Evolutionary conservation across 768 basidiomycete species (phyloP), one percentile per base, ranked within the genome.

Genomic region (Serpula lacrymans): DNA sequence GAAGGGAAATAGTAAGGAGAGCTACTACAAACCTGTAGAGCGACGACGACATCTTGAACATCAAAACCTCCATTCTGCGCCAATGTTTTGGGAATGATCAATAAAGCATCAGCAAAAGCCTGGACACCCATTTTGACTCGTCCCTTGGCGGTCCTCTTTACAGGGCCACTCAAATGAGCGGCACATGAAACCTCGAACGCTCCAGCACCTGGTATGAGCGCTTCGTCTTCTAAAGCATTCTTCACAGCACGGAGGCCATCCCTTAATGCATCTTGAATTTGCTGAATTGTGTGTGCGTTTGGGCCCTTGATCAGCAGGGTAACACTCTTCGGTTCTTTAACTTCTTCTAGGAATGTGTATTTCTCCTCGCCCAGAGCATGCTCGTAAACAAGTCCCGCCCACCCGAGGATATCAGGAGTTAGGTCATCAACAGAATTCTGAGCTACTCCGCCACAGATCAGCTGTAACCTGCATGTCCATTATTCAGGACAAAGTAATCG

Each of bases 301-400:
- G 95, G 96, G 20, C 94, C 96, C 67, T 99, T 99, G 71, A 99
- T 88, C 47, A 99, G 76, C 42, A 99, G 74, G 4, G 96, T 98
- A 39, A 97, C 96, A 42, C 83, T 86, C 74, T 89, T 94, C 21
- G 96, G 95, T 45, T 85, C 80, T 65, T 86, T 90, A 63, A 97
- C 95, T 49, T 99, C 89, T 65, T 98, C 96, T 41, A 99, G 72
- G 59, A 98, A 98, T 0, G 96, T 99, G 65, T 77, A 99, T 60
- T 98, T 99, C 59, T 99, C 96, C 68, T 99, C 96, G 50, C 96
- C 96, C 23, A 99, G 78, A 14, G 94, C 97, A 66, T 97, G 93
- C 67, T 99, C 96, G 69, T 99, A 99, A 22, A 99, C 92, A 47
- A 98, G 81, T 7, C 96, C 96, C 29, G 96, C 96, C 87, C 90